Evolutionary conservation across 345 rosid genomes (phyloP).

Genomic region (Schrenkiella parvula): DNA sequence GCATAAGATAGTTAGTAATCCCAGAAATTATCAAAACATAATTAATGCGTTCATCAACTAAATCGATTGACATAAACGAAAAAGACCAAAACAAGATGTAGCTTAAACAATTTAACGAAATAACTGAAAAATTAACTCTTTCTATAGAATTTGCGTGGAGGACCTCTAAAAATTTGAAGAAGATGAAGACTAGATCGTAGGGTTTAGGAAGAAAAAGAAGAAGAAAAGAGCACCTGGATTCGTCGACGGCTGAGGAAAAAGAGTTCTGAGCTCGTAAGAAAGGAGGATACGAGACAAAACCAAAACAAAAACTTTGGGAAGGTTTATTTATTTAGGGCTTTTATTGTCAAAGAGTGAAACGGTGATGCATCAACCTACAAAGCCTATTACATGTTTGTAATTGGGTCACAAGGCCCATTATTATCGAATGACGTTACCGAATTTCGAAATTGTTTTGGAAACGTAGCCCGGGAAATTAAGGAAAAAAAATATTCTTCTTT

Average conservation of each 20-base stretch:
- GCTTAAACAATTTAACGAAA: too few species aligned
- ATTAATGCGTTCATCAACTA: too few species aligned
- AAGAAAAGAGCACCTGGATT: not conserved
- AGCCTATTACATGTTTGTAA: not conserved
- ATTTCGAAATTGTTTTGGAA: not conserved
- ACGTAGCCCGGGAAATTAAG: not conserved
- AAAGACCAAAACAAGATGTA: too few species aligned
- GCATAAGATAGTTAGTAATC: too few species aligned
- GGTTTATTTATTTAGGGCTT: not conserved
- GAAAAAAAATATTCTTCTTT: not conserved
- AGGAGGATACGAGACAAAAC: too few species aligned
- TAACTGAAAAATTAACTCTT: too few species aligned
- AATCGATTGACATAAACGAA: too few species aligned
- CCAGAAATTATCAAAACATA: too few species aligned
- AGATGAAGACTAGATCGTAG: not conserved
- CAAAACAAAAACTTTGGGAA: not conserved
- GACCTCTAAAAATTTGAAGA: too few species aligned
- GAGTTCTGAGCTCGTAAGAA: too few species aligned
- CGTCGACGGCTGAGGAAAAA: not conserved
- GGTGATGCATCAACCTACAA: not conserved
- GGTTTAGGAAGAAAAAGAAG: not conserved
- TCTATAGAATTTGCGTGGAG: too few species aligned
- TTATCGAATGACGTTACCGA: not conserved
- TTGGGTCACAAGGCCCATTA: not conserved
- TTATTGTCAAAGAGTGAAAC: not conserved